Evolutionary conservation across 1,139 yeast species (phyloP).

Genomic region (Kurtzmaniella natalensis): DNA sequence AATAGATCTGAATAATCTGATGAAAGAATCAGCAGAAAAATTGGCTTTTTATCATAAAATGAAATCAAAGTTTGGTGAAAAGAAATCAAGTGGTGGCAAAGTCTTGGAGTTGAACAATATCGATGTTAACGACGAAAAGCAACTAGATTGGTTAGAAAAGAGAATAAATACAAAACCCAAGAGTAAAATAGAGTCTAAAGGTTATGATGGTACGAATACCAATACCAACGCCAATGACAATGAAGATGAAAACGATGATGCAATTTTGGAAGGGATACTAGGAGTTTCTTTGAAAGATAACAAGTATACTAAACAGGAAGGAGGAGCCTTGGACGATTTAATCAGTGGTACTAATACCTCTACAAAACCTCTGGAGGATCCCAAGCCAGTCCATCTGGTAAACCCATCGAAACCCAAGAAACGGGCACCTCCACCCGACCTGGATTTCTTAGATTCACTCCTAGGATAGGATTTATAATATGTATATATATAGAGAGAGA

Average conservation of each 20-base stretch:
- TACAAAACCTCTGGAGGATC: slow-evolving; percentile 7
- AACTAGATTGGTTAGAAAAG: slow-evolving; percentile 23
- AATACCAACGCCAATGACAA: slow-evolving; percentile 2
- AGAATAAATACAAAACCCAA: slow-evolving; percentile 13
- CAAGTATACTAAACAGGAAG: background rate
- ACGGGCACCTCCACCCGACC: background rate
- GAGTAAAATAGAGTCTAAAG: background rate
- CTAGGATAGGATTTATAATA: no score
- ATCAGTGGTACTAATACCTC: slow-evolving; percentile 9
- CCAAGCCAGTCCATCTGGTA: background rate
- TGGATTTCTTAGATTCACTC: slow-evolving; percentile 1
- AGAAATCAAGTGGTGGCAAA: slow-evolving; percentile 11
- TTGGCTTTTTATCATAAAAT: slow-evolving; percentile 26
- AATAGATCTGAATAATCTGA: slow-evolving; percentile 18
- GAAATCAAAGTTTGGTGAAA: slow-evolving; percentile 23
- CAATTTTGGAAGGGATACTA: slow-evolving; percentile 14
- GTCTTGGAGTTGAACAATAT: slow-evolving; percentile 39
- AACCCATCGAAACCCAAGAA: no score
- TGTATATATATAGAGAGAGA: no score
- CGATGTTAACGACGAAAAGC: slow-evolving; percentile 20
- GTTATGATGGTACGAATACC: background rate
- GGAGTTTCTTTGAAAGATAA: slow-evolving; percentile 5
- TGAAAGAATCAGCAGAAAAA: slow-evolving; percentile 24
- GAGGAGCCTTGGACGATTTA: slow-evolving; percentile 3
- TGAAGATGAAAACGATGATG: slow-evolving; percentile 15